Percentiles rank a stretch among this genome's conserved stretches.
These are phyloP conservation scores for Hemerocallis citrina DNA, from an alignment of 106 monocot genomes.

Conservation along the genomic window DNA sequence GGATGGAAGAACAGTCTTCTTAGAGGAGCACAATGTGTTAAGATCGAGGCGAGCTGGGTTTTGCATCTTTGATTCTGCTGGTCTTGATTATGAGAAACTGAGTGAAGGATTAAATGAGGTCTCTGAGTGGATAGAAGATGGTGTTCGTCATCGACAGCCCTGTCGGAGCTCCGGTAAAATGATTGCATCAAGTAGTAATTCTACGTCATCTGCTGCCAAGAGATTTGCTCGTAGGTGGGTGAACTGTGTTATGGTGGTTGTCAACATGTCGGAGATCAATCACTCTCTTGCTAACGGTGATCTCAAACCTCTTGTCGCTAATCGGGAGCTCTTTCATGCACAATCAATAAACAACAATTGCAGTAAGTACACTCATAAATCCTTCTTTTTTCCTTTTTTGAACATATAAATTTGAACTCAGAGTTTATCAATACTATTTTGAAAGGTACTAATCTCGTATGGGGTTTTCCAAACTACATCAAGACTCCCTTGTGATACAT, in stretches of 20 bases:
- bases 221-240: constrained; percentile 37
- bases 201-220: constrained; percentile 5
- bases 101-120: constrained; percentile 36
- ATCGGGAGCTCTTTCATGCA: constrained; percentile 36
- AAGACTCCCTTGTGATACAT: neutral
- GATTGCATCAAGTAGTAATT: neutral
- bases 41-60: constrained; percentile 46
- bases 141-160: constrained; percentile 54
- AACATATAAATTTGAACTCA: neutral
- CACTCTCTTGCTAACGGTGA: constrained; percentile 24
- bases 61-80: constrained; percentile 65
- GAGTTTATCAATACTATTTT: too few species aligned
- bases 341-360: constrained; percentile 18
- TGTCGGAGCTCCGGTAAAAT: constrained; percentile 25
- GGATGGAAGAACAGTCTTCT: constrained; percentile 26
- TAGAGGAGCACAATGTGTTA: constrained; percentile 74
- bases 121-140: constrained; percentile 42
- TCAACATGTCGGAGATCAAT: constrained; percentile 34
- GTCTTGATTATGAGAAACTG: constrained; percentile 26
- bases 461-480: too few species aligned
- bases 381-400: neutral
- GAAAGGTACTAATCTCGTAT: too few species aligned
- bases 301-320: constrained; percentile 20
- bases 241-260: constrained; percentile 41
- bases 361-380: constrained; percentile 42